phyloP scores from a whole-genome alignment of 768 basidiomycete species.

The Tylopilus rubrobrunneus region DNA sequence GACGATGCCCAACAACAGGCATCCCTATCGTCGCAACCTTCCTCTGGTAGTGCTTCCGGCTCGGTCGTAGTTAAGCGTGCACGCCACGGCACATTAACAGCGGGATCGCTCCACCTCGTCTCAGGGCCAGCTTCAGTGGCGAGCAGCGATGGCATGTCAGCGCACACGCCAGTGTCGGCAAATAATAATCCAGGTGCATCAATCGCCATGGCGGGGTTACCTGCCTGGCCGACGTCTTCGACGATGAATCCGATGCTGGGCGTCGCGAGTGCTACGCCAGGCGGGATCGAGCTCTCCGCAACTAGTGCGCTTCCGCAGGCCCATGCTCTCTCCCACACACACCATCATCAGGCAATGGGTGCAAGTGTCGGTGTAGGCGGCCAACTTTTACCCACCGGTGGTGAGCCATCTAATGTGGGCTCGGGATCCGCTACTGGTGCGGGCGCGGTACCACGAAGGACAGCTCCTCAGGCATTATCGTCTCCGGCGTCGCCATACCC shows the following conservation, averaged over 20 bases:
- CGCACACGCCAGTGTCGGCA: slow-evolving; percentile 17
- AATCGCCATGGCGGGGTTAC: slow-evolving; percentile 26
- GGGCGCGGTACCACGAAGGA: slow-evolving; percentile 10
- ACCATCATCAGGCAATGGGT: slow-evolving; percentile 13
- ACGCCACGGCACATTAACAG: slow-evolving; percentile 29
- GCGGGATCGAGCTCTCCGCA: slow-evolving; percentile 29
- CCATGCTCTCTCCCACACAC: slow-evolving; percentile 6
- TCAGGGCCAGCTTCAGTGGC: slow-evolving; percentile 17
- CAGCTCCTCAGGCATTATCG: slow-evolving; percentile 13
- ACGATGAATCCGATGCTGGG: slow-evolving; percentile 30
- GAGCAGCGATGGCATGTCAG: slow-evolving; percentile 17
- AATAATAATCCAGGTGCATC: slow-evolving; percentile 14
- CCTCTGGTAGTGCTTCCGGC: neutral
- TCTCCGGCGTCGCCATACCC: slow-evolving; percentile 16
- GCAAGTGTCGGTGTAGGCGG: slow-evolving; percentile 7
- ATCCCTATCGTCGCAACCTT: slow-evolving; percentile 9
- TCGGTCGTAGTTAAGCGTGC: slow-evolving; percentile 21
- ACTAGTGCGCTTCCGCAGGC: slow-evolving; percentile 8
- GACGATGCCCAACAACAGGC: slow-evolving; percentile 17
- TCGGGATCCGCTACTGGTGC: slow-evolving; percentile 1
- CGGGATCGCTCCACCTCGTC: slow-evolving; percentile 14
- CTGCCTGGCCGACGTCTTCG: slow-evolving; percentile 32
- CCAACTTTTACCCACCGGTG: slow-evolving; percentile 18
- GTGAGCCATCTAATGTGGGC: slow-evolving; percentile 14
- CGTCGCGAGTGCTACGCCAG: slow-evolving; percentile 30